Conservation (phyloP, 176 grass and related monocot species). For the Musa beccarii region DNA sequence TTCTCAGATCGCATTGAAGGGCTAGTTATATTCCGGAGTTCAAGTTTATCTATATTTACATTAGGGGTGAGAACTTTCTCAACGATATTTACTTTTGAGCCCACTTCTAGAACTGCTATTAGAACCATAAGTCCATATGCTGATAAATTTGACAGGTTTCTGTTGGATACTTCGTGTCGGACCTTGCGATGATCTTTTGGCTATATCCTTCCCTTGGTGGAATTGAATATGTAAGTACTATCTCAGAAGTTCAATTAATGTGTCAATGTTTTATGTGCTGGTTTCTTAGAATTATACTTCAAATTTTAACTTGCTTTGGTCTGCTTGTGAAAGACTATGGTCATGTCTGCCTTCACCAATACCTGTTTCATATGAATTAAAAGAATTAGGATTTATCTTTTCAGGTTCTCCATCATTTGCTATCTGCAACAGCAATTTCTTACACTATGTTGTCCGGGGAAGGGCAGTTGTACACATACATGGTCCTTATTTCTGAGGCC, state of each 20-base stretch:
- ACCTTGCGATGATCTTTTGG: conserved; percentile 93
- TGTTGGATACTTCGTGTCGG: conserved; percentile 80
- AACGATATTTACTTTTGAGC: background rate
- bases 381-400: conserved; percentile 17
- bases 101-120: background rate
- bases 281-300: background rate
- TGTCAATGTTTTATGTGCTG: background rate
- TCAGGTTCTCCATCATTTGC: conserved; percentile 83
- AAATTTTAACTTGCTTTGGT: background rate
- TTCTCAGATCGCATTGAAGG: conserved; percentile 61
- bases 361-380: background rate
- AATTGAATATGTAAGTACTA: conserved; percentile 86
- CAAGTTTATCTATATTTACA: conserved; percentile 63
- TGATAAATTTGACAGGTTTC: conserved; percentile 51
- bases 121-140: background rate
- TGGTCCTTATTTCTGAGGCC: conserved; percentile 78
- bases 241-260: background rate
- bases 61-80: conserved; percentile 51
- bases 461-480: conserved; percentile 86
- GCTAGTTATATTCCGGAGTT: conserved; percentile 59
- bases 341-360: background rate
- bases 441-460: conserved; percentile 82
- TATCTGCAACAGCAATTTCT: conserved; percentile 68
- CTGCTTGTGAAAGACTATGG: background rate
- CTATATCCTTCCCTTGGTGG: conserved; percentile 84